Base-by-base conservation (phyloP, 305 asterid genomes). In the Fraxinus dipetala region DNA sequence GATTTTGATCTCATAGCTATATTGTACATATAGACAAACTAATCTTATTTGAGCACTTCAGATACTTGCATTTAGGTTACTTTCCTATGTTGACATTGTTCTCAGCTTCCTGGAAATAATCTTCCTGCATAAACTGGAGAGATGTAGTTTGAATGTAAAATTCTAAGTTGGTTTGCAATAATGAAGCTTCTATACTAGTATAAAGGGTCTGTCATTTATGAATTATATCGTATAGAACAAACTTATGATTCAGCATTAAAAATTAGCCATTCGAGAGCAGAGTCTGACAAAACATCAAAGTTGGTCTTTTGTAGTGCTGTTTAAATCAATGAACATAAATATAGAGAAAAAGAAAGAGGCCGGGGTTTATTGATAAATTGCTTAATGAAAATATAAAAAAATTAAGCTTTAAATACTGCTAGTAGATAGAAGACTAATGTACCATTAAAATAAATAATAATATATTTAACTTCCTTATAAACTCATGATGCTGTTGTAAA, bases 21-120 rank as follows among this genome's bases (percentile, higher is more conserved):
- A 13, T 16, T 82, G 85, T 82, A 81, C 74, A 78, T 82, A 56
- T 40, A 48, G 70, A 31, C 32, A 20, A 31, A 30, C 1, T 69
- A 69, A 69, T 69, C 22, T 11, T 30, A 69, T 2, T 0, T 14
- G 4, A 30, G 38, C 18, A 22, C 11, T 0, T 28, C 16, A 31
- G 20, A 31, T 69, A 36, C 28, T 28, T 5, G 75, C 75, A 4
- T 69, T 34, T 13, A 69, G 31, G 38, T 28, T 67, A 67, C 30
- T 63, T 30, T 3, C 34, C 32, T 22, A 24, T 20, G 70, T 61
- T 61, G 16, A 24, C 72, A 24, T 6, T 63, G 72, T 26, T 63
- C 32, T 63, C 72, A 63, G 34, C 72, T 63, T 63, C 5, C 6
- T 63, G 72, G 72, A 16, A 63, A 63, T 63, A 61, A 61, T 61